Evolutionary conservation across 352 stramenopile genomes (phyloP).

Genomic region (Phytophthora agathidicida): DNA sequence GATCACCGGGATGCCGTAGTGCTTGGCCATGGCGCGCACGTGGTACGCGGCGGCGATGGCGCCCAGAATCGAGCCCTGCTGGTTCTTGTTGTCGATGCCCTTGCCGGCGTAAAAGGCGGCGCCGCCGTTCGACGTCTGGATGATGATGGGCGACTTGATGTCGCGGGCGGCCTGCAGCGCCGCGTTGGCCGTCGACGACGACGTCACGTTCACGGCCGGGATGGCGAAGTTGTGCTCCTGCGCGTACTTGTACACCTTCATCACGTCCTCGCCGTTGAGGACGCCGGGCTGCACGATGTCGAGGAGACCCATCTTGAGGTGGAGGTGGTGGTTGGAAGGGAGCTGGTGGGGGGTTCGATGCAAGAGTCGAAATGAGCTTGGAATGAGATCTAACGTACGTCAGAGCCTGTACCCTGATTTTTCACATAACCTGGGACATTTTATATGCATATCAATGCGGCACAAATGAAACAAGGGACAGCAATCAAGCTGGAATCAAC

Average conservation of each 20-base stretch:
- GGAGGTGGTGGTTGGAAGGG: slow-evolving; percentile 1
- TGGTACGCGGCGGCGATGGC: slow-evolving; percentile 94
- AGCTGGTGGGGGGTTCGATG: slow-evolving; percentile 35
- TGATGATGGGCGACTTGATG: slow-evolving; percentile 97
- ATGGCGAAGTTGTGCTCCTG: slow-evolving; percentile 97
- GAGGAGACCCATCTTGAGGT: slow-evolving; percentile 74
- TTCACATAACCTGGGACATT: no score
- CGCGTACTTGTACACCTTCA: slow-evolving; percentile 93
- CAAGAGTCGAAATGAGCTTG: slow-evolving; percentile 45
- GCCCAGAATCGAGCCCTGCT: slow-evolving; percentile 74
- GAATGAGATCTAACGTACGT: no score
- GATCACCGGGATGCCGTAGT: slow-evolving; percentile 97
- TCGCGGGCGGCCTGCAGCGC: slow-evolving; percentile 96
- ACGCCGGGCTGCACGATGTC: slow-evolving; percentile 88
- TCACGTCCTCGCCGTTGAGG: slow-evolving; percentile 87
- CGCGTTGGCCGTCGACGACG: slow-evolving; percentile 95
- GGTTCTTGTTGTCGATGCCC: slow-evolving; percentile 95
- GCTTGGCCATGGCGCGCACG: slow-evolving; percentile 95
- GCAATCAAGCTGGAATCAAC: no score
- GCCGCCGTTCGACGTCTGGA: slow-evolving; percentile 98
- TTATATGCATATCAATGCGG: no score
- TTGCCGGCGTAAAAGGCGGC: slow-evolving; percentile 98
- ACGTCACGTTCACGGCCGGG: slow-evolving; percentile 97
- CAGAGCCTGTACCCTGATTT: no score
- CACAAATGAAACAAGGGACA: no score